Conservation (phyloP, 2,329 filamentous ascomycete genomes). For the Trichothecium sympodiale region DNA sequence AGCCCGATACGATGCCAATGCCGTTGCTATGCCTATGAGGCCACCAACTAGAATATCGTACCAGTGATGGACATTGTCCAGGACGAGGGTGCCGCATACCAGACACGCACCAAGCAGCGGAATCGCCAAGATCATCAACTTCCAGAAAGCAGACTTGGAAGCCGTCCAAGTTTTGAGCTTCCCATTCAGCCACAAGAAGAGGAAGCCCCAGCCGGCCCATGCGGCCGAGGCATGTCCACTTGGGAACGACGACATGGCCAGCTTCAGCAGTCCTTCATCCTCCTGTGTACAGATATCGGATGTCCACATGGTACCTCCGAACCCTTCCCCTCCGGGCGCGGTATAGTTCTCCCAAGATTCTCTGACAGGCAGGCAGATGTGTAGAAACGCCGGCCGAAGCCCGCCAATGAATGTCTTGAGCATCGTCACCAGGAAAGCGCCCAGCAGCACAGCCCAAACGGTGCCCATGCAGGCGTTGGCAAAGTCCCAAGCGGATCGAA, state of each 20-base stretch:
- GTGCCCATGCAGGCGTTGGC: constrained; percentile 54
- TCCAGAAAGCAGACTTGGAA: constrained; percentile 66
- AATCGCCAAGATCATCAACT: constrained; percentile 51
- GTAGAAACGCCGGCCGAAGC: constrained; percentile 60
- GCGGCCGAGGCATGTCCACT: constrained; percentile 65
- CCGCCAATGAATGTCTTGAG: constrained; percentile 67
- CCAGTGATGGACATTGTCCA: constrained; percentile 67
- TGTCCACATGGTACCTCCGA: constrained; percentile 54
- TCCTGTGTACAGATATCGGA: constrained; percentile 56
- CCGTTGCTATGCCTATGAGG: constrained; percentile 53
- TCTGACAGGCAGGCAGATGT: constrained; percentile 50
- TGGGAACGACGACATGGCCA: constrained; percentile 60
- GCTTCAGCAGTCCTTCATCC: constrained; percentile 51
- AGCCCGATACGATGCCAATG: constrained; percentile 56
- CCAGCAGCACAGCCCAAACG: constrained; percentile 46
- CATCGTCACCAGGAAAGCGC: constrained; percentile 45
- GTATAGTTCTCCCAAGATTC: constrained; percentile 9
- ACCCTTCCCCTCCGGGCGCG: constrained; percentile 40
- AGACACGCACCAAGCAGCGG: constrained; percentile 57
- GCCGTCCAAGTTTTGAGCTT: constrained; percentile 68
- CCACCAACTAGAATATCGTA: constrained; percentile 61
- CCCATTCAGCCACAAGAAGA: constrained; percentile 65
- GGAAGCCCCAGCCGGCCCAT: constrained; percentile 59
- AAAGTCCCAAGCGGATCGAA: constrained; percentile 45
- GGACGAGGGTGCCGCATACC: constrained; percentile 59